Base-by-base conservation (phyloP, 1,284 basidiomycete species). In the Polyporus tsugae region DNA sequence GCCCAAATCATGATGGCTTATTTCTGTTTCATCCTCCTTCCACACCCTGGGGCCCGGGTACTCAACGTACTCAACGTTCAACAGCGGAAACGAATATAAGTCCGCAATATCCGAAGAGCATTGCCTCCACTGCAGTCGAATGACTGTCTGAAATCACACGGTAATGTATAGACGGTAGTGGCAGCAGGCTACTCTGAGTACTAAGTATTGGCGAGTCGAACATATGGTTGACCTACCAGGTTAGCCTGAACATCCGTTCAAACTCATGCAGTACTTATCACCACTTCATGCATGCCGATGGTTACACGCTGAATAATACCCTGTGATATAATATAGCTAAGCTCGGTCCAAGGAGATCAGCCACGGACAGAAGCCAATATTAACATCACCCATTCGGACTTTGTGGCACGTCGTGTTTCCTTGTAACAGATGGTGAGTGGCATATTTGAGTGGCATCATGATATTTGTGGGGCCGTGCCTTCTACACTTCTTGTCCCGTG, bases 21-120 rank as follows among this genome's bases (percentile, higher is more conserved):
- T 41, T 62, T 25, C 13, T 35, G 61, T 62, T 62, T 36, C 61
- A 49, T 33, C 52, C 52, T 13, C 22, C 52, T 35, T 52, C 49
- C 49, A 10, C 46, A 29, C 29, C 39, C 39, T 13, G 13, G 39
- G 39, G 7, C 39, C 39, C 39, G 29, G 29, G 29, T 2, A 29
- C 29, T 29, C 29, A n/a, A n/a, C n/a, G 41, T 42, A 15, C 11
- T 41, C 39, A 11, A 41, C 39, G 17, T 15, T 15, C 11, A 5
- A 17, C 41, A 29, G 29, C 29, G 29, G 29, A 29, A 29, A 29
- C 29, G 29, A 29, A 29, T 29, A 2, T 29, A 29, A 29, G 29
- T 29, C 29, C 29, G 29, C 29, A 29, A 29, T 29, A 29, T 29
- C 29, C 29, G 29, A 29, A 29, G 29, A 29, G 29, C 29, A 29